phyloP scores from a whole-genome alignment of 805 yeast genomes.

The Sugiyamaella americana region DNA sequence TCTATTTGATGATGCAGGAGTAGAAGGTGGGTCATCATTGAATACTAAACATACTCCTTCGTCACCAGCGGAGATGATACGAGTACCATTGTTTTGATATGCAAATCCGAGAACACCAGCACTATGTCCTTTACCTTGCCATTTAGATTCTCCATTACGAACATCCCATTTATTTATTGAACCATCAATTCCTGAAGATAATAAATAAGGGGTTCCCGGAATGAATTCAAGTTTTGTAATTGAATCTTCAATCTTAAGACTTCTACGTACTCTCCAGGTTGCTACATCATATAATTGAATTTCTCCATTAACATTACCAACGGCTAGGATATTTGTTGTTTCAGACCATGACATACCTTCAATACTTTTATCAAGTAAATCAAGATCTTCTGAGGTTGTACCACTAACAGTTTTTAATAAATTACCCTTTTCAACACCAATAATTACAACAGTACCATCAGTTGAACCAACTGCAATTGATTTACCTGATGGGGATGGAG shows the following conservation, averaged over 20 bases:
- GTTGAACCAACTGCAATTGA: conserved; percentile 75
- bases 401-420: conserved; percentile 58
- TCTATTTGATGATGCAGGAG: background rate
- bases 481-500: conserved; percentile 44
- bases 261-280: conserved; percentile 80
- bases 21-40: conserved; percentile 21
- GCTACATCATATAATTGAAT: conserved; percentile 74
- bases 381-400: conserved; percentile 46
- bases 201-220: conserved; percentile 39
- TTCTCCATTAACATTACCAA: conserved; percentile 86
- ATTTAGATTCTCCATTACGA: conserved; percentile 72
- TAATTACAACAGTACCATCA: conserved; percentile 78
- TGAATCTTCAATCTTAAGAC: conserved; percentile 68
- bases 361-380: conserved; percentile 49
- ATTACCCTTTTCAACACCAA: conserved; percentile 70
- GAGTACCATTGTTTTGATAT: conserved; percentile 55
- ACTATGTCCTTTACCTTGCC: conserved; percentile 84
- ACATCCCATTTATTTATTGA: conserved; percentile 81
- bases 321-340: conserved; percentile 59
- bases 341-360: conserved; percentile 84
- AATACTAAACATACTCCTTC: conserved; percentile 88
- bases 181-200: conserved; percentile 83
- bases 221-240: conserved; percentile 74
- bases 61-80: conserved; percentile 88
- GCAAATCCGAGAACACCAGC: conserved; percentile 90